Percentiles rank a stretch among this genome's conserved stretches.
Evolutionary conservation across 208 protist species (phyloP).

Genomic region (Trypanosoma caninum): DNA sequence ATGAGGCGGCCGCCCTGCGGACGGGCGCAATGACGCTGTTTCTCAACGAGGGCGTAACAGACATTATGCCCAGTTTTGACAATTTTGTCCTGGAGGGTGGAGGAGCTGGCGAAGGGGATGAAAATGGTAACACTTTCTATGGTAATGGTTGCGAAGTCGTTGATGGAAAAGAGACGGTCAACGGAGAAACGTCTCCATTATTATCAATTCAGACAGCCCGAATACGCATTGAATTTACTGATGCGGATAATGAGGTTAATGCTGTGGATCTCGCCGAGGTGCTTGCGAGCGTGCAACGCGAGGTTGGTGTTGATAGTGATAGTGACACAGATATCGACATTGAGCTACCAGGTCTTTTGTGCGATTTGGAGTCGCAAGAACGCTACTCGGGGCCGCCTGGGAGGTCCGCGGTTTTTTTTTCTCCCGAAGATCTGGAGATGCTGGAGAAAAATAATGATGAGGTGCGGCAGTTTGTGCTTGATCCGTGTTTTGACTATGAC

Average conservation of each 20-base stretch:
- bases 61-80: constrained; percentile 43
- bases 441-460: constrained; percentile 31
- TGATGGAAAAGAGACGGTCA: not conserved
- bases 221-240: not conserved
- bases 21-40: constrained; percentile 47
- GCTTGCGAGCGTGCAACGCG: no score
- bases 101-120: not conserved
- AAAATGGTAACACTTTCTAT: no score
- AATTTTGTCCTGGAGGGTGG: constrained; percentile 34
- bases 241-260: not conserved
- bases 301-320: not conserved
- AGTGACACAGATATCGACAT: constrained; percentile 10
- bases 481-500: constrained; percentile 65
- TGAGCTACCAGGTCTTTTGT: constrained; percentile 16
- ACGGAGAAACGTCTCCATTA: not conserved
- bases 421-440: constrained; percentile 2
- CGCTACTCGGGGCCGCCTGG: no score
- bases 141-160: not conserved
- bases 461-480: constrained; percentile 48
- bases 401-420: constrained; percentile 1
- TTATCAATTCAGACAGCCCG: no score
- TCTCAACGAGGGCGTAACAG: constrained; percentile 27
- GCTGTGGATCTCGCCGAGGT: no score
- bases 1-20: constrained; percentile 27
- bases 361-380: not conserved